These are phyloP conservation scores for Trichopus zeylanicus DNA, from an alignment of 116 monocot species.

Conservation along the genomic window DNA sequence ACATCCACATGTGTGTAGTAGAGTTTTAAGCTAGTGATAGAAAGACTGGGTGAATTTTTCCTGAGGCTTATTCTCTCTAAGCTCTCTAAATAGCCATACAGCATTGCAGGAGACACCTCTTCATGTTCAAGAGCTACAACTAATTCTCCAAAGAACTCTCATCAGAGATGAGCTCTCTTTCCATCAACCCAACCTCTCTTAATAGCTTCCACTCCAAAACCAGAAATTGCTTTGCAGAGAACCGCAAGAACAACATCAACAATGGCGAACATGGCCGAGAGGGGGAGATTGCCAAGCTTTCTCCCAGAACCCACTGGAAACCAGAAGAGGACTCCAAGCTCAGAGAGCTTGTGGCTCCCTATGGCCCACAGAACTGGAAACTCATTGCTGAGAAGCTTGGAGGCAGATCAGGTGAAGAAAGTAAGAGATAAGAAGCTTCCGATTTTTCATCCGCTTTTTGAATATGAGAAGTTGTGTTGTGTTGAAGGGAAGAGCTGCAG, in stretches of 20 bases:
- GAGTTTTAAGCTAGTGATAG: background rate
- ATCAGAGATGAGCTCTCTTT: constrained; percentile 51
- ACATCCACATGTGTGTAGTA: constrained; percentile 31
- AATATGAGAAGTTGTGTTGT: background rate
- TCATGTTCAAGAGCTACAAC: background rate
- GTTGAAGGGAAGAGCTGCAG: constrained; percentile 88
- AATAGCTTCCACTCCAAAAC: background rate
- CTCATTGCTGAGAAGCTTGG: constrained; percentile 89
- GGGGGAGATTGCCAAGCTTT: too few relatives aligned
- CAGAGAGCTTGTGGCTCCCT: constrained; percentile 64
- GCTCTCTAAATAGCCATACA: constrained; percentile 9
- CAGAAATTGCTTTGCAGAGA: background rate
- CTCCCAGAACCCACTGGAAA: constrained; percentile 81
- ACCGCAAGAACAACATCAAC: background rate
- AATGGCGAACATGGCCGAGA: too few relatives aligned
- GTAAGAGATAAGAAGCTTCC: background rate
- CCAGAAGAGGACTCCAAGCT: constrained; percentile 89
- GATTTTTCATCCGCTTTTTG: background rate
- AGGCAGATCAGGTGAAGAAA: constrained; percentile 72
- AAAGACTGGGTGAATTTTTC: too few relatives aligned
- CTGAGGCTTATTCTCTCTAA: background rate
- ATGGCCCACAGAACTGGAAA: constrained; percentile 96
- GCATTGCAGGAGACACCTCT: constrained; percentile 3
- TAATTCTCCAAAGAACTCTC: constrained; percentile 32
- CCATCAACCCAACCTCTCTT: constrained; percentile 37